These are phyloP conservation scores for Tagetes patula DNA, from an alignment of 129 eudicot genomes.

Conservation along the genomic window DNA sequence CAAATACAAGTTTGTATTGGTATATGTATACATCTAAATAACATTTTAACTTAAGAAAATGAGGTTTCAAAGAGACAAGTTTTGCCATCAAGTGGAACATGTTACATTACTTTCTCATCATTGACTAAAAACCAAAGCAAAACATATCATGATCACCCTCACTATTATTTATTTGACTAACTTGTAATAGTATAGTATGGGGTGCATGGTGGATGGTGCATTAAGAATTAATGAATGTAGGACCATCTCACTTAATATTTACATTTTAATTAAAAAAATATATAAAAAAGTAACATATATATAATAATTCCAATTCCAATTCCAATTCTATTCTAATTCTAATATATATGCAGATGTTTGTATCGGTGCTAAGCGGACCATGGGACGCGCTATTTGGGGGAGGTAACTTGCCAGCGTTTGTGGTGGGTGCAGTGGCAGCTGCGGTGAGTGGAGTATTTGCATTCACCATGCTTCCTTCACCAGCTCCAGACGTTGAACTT, in stretches of 20 bases:
- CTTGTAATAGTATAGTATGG: constrained; percentile 26
- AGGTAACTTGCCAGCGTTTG: constrained; percentile 72
- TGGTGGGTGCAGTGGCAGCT: constrained; percentile 66
- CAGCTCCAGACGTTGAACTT: constrained; percentile 33
- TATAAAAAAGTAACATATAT: too few species aligned
- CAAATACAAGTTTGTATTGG: constrained; percentile 23
- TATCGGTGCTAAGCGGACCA: constrained; percentile 68
- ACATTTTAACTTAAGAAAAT: neutral
- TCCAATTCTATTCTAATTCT: too few species aligned
- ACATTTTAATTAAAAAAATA: neutral
- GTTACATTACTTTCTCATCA: constrained; percentile 36
- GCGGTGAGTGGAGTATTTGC: constrained; percentile 54
- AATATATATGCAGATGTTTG: constrained; percentile 48
- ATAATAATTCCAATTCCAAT: too few species aligned
- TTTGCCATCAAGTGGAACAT: constrained; percentile 33
- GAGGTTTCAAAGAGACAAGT: constrained; percentile 1
- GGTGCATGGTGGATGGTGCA: constrained; percentile 21
- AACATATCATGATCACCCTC: constrained; percentile 23
- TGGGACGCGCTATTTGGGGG: constrained; percentile 71
- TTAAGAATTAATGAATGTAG: constrained; percentile 23
- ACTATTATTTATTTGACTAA: constrained; percentile 2
- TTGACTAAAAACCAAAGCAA: constrained; percentile 34
- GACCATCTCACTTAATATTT: constrained; percentile 27
- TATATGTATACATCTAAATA: constrained; percentile 11
- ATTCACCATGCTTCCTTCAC: constrained; percentile 48